Evolutionary conservation across 371 early-diverging fungal species (phyloP), one percentile per base, ranked within the genome.

Genomic region (Quaeritorhiza haematococci): DNA sequence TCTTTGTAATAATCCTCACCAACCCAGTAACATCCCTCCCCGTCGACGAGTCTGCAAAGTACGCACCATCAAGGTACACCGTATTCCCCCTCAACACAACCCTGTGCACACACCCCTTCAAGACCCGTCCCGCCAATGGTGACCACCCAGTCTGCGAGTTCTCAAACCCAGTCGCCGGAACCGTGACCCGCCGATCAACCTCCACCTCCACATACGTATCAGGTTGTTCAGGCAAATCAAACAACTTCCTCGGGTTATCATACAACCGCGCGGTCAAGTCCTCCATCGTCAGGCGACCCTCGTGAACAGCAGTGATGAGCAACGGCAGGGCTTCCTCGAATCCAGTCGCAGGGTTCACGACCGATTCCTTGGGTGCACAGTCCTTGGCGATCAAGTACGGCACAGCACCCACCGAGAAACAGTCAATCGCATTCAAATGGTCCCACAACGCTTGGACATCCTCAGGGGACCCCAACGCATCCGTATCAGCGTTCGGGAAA

Each of bases 151-250:
- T 73, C 77, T 47, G 68, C 74, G 64, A 69, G 68, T 63, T 53
- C 42, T 53, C 10, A 26, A 44, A 61, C 33, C 44, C 48, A 46
- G 52, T 15, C 28, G 54, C 47, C 71, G 83, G 35, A 63, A 75
- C 78, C 63, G 74, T 44, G 19, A 66, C 61, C 19, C 69, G 58
- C 30, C 87, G 81, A 44, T 85, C 88, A 29, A 85, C 72, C 61
- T 88, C 88, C 49, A 92, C 78, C 74, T 96, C 96, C 30, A 96
- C 75, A 49, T 84, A 88, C 8, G 95, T 91, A 57, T 94, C 94
- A 17, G 84, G 74, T 71, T 94, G 93, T 53, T 85, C 79, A 23
- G 91, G 85, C 8, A 95, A 68, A 32, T 86, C 86, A 70, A 97
- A 91, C 79, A 97, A 93, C 42, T 80, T 73, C 55, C 83, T 78